Percentiles rank a stretch among this genome's conserved stretches.
Conservation (phyloP, 73 alveolate genomes). For the Paramecium tetraurelia region DNA sequence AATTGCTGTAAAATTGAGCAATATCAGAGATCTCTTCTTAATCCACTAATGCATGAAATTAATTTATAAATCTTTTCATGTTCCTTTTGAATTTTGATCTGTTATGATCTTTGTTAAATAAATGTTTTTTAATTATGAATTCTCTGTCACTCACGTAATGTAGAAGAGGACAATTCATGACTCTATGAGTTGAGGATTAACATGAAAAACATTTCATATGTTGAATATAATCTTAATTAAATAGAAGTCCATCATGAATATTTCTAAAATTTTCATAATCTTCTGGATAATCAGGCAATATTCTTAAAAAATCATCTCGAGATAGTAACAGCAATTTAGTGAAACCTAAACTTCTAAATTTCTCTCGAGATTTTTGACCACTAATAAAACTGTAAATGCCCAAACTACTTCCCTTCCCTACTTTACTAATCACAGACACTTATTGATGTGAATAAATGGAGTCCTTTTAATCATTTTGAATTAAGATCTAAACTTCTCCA, state of each 20-base stretch:
- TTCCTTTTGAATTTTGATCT: not conserved
- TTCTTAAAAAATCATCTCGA: too few species aligned
- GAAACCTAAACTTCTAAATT: too few species aligned
- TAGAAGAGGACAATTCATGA: not conserved
- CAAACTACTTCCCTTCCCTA: not conserved
- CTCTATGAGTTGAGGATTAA: not conserved
- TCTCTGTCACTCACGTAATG: not conserved
- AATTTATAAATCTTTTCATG: not conserved
- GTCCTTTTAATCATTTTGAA: not conserved
- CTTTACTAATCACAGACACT: not conserved
- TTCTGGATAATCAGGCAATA: slow-evolving; percentile 17
- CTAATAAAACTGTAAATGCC: not conserved
- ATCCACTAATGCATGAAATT: not conserved
- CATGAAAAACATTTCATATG: slow-evolving; percentile 9
- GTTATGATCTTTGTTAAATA: not conserved
- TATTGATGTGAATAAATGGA: not conserved
- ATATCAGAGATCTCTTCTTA: not conserved
- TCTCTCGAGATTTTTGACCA: too few species aligned
- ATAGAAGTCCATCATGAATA: not conserved
- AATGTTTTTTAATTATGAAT: slow-evolving; percentile 1
- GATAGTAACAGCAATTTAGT: too few species aligned
- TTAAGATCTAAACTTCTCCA: not conserved
- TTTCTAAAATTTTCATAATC: slow-evolving; percentile 28
- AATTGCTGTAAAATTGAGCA: not conserved
- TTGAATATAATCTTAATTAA: not conserved